Evolutionary conservation across 805 yeast species (phyloP).

Genomic region (Zygosaccharomyces siamensis): DNA sequence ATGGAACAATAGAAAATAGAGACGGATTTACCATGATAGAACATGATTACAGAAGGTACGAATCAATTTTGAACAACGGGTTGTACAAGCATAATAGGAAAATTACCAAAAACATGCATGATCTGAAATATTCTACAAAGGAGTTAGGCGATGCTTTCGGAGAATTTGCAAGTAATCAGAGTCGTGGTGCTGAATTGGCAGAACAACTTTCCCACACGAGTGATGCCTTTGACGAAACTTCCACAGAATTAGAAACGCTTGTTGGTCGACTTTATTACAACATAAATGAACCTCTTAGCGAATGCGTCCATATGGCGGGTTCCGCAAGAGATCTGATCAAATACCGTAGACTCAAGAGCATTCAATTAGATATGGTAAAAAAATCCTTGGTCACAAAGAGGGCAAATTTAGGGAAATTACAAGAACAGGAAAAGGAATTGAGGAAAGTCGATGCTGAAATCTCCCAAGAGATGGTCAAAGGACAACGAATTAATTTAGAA

Average conservation of each 20-base stretch:
- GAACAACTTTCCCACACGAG: conserved; percentile 28
- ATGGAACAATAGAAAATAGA: conserved; percentile 12
- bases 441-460: conserved; percentile 23
- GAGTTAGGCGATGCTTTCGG: conserved; percentile 28
- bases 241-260: conserved; percentile 23
- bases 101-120: conserved; percentile 26
- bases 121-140: conserved; percentile 23
- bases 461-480: conserved; percentile 20
- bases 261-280: conserved; percentile 32
- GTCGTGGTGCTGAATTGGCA: conserved; percentile 26
- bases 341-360: conserved; percentile 29
- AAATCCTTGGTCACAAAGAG: conserved; percentile 22
- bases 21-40: conserved; percentile 28
- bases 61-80: conserved; percentile 24
- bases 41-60: conserved; percentile 30
- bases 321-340: conserved; percentile 31
- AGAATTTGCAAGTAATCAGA: conserved; percentile 23
- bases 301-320: conserved; percentile 30
- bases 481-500: conserved; percentile 20
- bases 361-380: conserved; percentile 30
- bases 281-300: conserved; percentile 33
- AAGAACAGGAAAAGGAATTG: conserved; percentile 24
- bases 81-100: conserved; percentile 29
- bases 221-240: conserved; percentile 26
- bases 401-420: conserved; percentile 25